Evolutionary conservation across 352 stramenopile species (phyloP).

Genomic region (Pythium brachiatum): DNA sequence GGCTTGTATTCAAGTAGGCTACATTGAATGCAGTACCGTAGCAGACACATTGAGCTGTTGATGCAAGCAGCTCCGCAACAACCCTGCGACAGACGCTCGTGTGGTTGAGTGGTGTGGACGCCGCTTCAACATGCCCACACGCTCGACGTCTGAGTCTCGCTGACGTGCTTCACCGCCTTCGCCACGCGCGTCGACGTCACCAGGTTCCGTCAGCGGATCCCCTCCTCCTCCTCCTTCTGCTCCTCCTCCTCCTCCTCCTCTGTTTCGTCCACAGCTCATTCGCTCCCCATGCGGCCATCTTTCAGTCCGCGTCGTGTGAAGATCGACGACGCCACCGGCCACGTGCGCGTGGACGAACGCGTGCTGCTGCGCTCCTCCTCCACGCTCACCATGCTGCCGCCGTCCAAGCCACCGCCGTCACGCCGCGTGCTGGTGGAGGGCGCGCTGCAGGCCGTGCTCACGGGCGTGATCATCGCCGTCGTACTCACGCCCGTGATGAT

Average conservation of each 20-base stretch:
- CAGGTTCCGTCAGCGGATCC: neutral
- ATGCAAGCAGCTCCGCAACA: neutral
- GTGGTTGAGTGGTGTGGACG: neutral
- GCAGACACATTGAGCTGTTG: constrained; percentile 1
- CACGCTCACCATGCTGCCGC: constrained; percentile 14
- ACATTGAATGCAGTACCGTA: neutral
- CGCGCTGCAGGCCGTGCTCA: constrained; percentile 64
- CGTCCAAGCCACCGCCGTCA: neutral
- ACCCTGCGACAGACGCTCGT: constrained; percentile 2
- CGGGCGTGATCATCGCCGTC: constrained; percentile 87
- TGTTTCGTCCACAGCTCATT: neutral
- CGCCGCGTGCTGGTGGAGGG: constrained; percentile 32
- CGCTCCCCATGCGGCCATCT: constrained; percentile 35
- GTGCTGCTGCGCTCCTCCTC: constrained; percentile 29
- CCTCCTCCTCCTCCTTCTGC: neutral
- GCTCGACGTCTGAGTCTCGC: too few species aligned
- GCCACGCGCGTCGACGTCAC: neutral
- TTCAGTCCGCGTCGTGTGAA: constrained; percentile 44
- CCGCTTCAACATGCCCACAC: constrained; percentile 26
- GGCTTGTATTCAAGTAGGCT: neutral
- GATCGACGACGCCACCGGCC: constrained; percentile 31
- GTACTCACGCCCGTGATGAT: constrained; percentile 65
- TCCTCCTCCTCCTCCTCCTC: neutral
- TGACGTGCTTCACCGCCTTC: neutral
- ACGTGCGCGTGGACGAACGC: constrained; percentile 36